Evolutionary conservation across 352 stramenopile species (phyloP).

Genomic region (Phytopythium oedochilum): DNA sequence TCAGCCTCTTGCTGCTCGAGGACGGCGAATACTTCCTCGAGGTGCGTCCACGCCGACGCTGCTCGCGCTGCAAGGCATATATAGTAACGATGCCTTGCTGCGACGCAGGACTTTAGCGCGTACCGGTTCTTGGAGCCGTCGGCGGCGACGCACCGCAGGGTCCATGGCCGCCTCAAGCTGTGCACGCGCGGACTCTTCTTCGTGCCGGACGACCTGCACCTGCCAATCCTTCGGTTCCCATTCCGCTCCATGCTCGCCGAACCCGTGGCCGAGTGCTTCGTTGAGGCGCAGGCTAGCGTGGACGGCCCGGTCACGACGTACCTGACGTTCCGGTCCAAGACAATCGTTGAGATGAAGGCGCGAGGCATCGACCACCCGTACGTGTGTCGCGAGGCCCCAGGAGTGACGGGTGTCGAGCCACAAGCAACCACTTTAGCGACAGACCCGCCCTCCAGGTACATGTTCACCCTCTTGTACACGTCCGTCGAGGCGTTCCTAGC

Average conservation of each 20-base stretch:
- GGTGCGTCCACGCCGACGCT: too few relatives aligned
- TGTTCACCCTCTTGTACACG: slow-evolving; percentile 79
- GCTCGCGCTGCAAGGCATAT: too few relatives aligned
- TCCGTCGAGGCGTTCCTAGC: slow-evolving; percentile 56
- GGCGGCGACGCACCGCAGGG: slow-evolving; percentile 30
- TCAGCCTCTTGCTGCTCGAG: slow-evolving; percentile 89
- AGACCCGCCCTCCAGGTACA: slow-evolving; percentile 34
- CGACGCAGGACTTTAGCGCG: slow-evolving; percentile 64
- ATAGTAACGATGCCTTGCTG: too few relatives aligned
- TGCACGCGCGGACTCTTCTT: slow-evolving; percentile 89
- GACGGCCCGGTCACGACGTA: slow-evolving; percentile 22
- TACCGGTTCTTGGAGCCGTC: slow-evolving; percentile 50
- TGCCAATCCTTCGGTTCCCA: slow-evolving; percentile 76
- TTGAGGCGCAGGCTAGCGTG: slow-evolving; percentile 9
- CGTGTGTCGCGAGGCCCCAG: slow-evolving; percentile 30
- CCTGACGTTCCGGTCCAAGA: slow-evolving; percentile 52
- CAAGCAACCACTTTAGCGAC: slow-evolving; percentile 4
- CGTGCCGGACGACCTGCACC: slow-evolving; percentile 66
- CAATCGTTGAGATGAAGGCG: slow-evolving; percentile 70
- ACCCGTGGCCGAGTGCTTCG: slow-evolving; percentile 51
- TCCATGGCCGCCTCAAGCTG: slow-evolving; percentile 66
- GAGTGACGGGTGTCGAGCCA: background rate
- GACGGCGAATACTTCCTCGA: slow-evolving; percentile 91
- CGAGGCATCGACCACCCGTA: slow-evolving; percentile 71
- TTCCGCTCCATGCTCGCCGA: slow-evolving; percentile 59